Base-by-base conservation (phyloP, 2,329 filamentous ascomycete genomes). In the Thermothelomyces thermophilus region DNA sequence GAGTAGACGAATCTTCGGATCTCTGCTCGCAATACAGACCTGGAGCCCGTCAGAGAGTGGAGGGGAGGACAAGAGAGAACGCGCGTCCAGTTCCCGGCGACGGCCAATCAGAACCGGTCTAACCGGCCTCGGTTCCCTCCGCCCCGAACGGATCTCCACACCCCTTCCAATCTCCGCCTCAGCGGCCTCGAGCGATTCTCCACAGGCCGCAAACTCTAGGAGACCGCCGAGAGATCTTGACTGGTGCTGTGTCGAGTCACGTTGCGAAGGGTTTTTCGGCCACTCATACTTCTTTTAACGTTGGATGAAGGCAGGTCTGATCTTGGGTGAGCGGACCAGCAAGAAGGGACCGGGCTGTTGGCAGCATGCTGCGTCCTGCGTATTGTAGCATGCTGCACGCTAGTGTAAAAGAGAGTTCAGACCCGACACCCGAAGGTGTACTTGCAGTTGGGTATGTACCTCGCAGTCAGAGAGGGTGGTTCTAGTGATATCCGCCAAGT, bases 91-190 rank as follows among this genome's bases (percentile, higher is more conserved):
- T 52, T 46, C 36, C 37, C 19, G 17, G 44, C n/a, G 28, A 34
- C 20, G 46, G 30, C 55, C 55, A 58, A 58, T 60, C 51, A 60
- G 41, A 10, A 24, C 10, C 24, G 8, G 16, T 41, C n/a, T n/a
- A n/a, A n/a, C n/a, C n/a, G n/a, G n/a, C n/a, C n/a, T 46, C 51
- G 35, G 52, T 48, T 53, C 54, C 56, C 56, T 58, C 53, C 58
- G 55, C 56, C 53, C 42, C 55, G 58, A 54, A 56, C 42, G 44
- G 46, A 43, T 50, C 53, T 50, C 51, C 53, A 58, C 57, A 41
- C 44, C n/a, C n/a, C n/a, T 46, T 49, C 40, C 48, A 40, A 48
- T 48, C 50, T 51, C 52, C 51, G 51, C 50, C 41, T 33, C 47
- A 45, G 24, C 33, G 40, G 41, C 46, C 46, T 34, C 36, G 41